phyloP scores from a whole-genome alignment of 768 basidiomycete species.

The Macrolepiota albuminosa region DNA sequence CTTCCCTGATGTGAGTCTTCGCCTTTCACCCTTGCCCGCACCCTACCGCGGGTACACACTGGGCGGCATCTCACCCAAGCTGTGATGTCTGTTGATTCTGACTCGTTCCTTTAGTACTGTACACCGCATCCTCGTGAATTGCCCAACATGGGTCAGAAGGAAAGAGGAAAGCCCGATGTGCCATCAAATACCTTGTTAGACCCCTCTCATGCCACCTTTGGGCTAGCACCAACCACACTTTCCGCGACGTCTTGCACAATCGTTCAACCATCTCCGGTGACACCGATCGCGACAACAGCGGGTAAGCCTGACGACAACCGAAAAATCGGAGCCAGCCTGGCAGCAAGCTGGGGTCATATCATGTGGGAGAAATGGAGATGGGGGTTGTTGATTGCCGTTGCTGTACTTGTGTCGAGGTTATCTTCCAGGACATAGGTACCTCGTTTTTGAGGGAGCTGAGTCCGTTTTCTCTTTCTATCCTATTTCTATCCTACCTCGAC shows the following conservation, averaged over 20 bases:
- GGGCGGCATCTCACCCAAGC: neutral
- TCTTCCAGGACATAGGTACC: conserved; percentile 39
- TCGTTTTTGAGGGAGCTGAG: conserved; percentile 14
- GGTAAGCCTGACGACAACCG: conserved; percentile 22
- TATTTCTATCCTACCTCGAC: neutral
- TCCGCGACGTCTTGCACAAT: conserved; percentile 5
- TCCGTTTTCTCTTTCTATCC: neutral
- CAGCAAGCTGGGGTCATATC: conserved; percentile 57
- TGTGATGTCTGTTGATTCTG: conserved; percentile 11
- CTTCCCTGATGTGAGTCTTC: conserved; percentile 73
- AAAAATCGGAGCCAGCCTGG: conserved; percentile 42
- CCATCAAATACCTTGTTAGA: conserved; percentile 16
- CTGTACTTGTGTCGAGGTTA: conserved; percentile 72
- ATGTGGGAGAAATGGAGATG: conserved; percentile 85
- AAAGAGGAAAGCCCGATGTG: conserved; percentile 48
- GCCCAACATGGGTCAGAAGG: conserved; percentile 91
- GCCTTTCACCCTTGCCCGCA: neutral
- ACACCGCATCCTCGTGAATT: conserved; percentile 60
- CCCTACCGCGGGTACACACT: neutral
- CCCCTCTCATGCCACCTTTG: conserved; percentile 1
- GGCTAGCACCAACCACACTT: neutral
- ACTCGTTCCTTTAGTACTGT: conserved; percentile 52
- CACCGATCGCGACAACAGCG: neutral
- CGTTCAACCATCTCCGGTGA: neutral
- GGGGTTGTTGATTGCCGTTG: conserved; percentile 73